phyloP scores from a whole-genome alignment of 2,329 filamentous ascomycete species.

The Massarina eburnea region DNA sequence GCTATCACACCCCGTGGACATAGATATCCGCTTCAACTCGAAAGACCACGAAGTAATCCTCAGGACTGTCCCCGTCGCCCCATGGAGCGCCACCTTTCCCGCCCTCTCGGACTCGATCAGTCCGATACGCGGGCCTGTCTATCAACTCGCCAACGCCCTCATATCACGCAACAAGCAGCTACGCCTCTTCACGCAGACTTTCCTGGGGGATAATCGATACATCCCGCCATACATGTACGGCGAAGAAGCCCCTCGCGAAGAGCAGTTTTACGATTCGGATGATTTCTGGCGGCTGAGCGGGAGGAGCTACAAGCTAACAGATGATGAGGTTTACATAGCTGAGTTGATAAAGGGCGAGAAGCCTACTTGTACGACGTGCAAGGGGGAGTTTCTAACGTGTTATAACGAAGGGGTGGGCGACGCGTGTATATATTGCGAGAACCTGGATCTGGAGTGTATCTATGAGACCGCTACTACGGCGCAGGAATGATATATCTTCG shows the following conservation, averaged over 20 bases:
- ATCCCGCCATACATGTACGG: constrained; percentile 42
- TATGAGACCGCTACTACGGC: no score
- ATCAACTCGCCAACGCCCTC: constrained; percentile 26
- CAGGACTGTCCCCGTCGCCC: constrained; percentile 8
- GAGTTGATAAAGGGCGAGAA: constrained; percentile 10
- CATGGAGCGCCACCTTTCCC: constrained; percentile 14
- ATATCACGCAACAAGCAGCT: constrained; percentile 24
- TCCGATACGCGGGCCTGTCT: constrained; percentile 20
- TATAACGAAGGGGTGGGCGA: constrained; percentile 6
- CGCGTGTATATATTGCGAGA: constrained; percentile 5
- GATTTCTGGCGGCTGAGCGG: constrained; percentile 31
- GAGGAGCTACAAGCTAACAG: constrained; percentile 23
- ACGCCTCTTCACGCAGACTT: constrained; percentile 25
- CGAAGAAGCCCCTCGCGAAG: constrained; percentile 32
- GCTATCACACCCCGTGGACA: constrained; percentile 1
- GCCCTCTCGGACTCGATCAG: constrained; percentile 15
- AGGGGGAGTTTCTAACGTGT: constrained; percentile 2
- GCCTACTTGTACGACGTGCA: constrained; percentile 1
- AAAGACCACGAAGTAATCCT: constrained; percentile 1
- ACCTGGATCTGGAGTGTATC: background rate
- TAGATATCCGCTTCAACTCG: constrained; percentile 5
- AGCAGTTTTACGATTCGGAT: constrained; percentile 31
- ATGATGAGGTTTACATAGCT: constrained; percentile 23
- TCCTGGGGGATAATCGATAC: constrained; percentile 17
- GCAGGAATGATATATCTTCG: no score